Evolutionary conservation across 1,284 basidiomycete genomes (phyloP).

Genomic region (Cryptococcus neoformans): DNA sequence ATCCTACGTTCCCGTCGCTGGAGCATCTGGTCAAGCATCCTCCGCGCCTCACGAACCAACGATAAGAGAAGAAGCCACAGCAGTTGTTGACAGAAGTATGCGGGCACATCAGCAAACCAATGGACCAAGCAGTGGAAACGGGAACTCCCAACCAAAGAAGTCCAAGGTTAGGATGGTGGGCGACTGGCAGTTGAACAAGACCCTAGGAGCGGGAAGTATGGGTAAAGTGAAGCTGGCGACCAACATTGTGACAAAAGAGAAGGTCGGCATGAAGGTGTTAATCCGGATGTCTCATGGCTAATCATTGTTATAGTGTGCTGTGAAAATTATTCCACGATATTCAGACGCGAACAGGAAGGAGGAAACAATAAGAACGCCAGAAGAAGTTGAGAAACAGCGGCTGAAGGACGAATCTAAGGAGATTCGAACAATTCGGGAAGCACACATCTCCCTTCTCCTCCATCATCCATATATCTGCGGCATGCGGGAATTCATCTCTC

Average conservation of each 20-base stretch:
- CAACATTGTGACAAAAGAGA: constrained; percentile 84
- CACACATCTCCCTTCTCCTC: constrained; percentile 86
- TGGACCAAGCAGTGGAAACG: constrained; percentile 2
- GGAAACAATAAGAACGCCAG: constrained; percentile 32
- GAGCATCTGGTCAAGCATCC: neutral
- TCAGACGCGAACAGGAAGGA: constrained; percentile 55
- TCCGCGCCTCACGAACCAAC: constrained; percentile 33
- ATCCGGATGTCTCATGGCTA: neutral
- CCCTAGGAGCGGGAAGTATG: constrained; percentile 96
- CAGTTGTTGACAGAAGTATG: constrained; percentile 21
- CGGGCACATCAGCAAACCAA: constrained; percentile 10
- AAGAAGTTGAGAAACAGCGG: constrained; percentile 60
- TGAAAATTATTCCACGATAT: constrained; percentile 94
- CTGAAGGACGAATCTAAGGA: constrained; percentile 94
- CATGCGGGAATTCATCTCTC: constrained; percentile 97
- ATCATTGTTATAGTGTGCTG: constrained; percentile 67
- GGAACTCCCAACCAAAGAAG: constrained; percentile 3
- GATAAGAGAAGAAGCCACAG: constrained; percentile 32
- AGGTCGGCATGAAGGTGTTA: constrained; percentile 56
- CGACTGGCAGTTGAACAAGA: constrained; percentile 96
- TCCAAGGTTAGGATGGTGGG: constrained; percentile 56
- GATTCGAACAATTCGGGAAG: constrained; percentile 91
- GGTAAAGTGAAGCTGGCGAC: constrained; percentile 97
- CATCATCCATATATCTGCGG: constrained; percentile 99
- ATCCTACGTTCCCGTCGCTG: constrained; percentile 17